These are phyloP conservation scores for Diplogelasinospora grovesii DNA, from an alignment of 495 filamentous ascomycete species.

Conservation along the genomic window DNA sequence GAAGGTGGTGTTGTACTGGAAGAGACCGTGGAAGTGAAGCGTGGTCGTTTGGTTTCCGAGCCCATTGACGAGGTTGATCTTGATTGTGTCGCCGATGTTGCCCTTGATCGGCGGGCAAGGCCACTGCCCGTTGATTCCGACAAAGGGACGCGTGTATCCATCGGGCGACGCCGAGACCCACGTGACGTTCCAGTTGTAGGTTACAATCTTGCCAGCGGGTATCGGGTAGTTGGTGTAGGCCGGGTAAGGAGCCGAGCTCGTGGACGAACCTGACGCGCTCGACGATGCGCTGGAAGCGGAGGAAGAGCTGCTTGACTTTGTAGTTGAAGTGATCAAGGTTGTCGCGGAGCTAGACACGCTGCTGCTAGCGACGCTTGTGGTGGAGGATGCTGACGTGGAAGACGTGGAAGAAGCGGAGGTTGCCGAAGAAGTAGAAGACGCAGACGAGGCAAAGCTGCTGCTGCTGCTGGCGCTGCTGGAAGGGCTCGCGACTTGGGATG, in stretches of 20 bases:
- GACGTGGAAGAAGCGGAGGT: conserved; percentile 2
- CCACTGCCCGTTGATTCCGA: conserved; percentile 65
- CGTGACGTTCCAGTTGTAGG: conserved; percentile 46
- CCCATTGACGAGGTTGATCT: conserved; percentile 57
- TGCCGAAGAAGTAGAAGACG: not conserved
- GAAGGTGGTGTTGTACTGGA: conserved; percentile 52
- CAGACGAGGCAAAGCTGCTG: no score
- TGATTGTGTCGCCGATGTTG: conserved; percentile 53
- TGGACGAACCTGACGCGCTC: not conserved
- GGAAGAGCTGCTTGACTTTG: no score
- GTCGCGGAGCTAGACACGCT: no score
- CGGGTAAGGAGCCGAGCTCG: conserved; percentile 1
- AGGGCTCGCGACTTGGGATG: not conserved
- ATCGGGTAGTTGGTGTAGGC: conserved; percentile 1
- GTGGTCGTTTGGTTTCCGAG: conserved; percentile 55
- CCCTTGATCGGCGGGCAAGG: conserved; percentile 54
- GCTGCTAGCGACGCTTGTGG: no score
- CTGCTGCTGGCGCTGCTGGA: no score
- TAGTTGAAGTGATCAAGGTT: no score
- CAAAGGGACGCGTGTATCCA: conserved; percentile 51
- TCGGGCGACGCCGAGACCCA: conserved; percentile 61
- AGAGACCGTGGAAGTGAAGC: conserved; percentile 67
- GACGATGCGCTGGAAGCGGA: not conserved
- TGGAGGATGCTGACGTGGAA: not conserved
- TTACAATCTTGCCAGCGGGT: conserved; percentile 2